Evolutionary conservation across 2,329 filamentous ascomycete species (phyloP).

Genomic region (Geoglossum cookeanum): DNA sequence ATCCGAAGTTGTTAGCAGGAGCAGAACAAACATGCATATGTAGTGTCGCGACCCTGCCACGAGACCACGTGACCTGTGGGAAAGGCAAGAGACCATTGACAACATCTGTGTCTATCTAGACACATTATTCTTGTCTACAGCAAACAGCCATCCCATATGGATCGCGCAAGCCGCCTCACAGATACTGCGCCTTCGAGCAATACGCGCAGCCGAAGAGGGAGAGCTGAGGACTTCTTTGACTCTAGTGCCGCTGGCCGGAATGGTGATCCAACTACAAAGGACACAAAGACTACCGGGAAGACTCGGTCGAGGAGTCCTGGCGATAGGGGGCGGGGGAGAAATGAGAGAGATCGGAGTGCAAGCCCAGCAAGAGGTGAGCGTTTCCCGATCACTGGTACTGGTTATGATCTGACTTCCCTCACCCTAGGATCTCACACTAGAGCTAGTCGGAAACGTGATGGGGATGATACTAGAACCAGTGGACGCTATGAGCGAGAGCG

Average conservation of each 20-base stretch:
- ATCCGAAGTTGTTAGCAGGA: too few relatives aligned
- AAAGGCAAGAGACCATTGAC: neutral
- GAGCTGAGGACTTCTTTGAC: constrained; percentile 2
- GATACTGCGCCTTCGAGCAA: neutral
- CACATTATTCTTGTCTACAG: neutral
- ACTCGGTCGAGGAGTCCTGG: neutral
- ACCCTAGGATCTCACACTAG: neutral
- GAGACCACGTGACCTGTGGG: neutral
- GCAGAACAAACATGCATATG: too few relatives aligned
- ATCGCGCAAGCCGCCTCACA: neutral
- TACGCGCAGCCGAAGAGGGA: neutral
- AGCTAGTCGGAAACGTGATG: neutral
- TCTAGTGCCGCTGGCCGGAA: neutral
- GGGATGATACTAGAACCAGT: neutral
- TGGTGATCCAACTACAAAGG: neutral
- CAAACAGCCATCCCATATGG: neutral
- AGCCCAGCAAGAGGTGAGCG: neutral
- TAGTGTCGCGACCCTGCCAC: too few relatives aligned
- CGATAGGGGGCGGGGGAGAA: neutral
- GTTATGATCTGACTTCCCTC: neutral
- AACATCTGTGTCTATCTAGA: neutral
- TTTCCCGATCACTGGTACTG: neutral
- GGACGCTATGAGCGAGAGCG: neutral
- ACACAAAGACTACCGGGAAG: neutral
- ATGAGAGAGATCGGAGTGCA: neutral